phyloP scores from a whole-genome alignment of 2,329 filamentous ascomycete species.

The Fusarium avenaceum region DNA sequence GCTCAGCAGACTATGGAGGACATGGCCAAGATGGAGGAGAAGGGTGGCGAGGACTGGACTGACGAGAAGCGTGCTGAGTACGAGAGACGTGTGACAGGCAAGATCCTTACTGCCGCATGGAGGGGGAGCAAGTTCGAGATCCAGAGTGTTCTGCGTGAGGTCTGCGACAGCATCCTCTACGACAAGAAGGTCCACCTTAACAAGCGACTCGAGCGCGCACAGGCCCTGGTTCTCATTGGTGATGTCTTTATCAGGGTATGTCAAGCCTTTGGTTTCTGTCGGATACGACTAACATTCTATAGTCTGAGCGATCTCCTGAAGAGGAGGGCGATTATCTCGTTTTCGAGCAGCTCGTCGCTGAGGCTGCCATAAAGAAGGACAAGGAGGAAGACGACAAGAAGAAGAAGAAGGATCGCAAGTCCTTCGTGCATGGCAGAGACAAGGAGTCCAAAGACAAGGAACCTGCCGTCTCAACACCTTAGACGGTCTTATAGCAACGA shows the following conservation, averaged over 20 bases:
- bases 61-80: slow-evolving; percentile 97
- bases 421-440: slow-evolving; percentile 24
- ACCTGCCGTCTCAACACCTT: slow-evolving; percentile 9
- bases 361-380: slow-evolving; percentile 95
- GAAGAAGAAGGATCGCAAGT: slow-evolving; percentile 69
- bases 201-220: slow-evolving; percentile 91
- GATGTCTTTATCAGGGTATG: slow-evolving; percentile 89
- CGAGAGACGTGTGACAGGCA: slow-evolving; percentile 94
- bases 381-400: slow-evolving; percentile 71
- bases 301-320: slow-evolving; percentile 91
- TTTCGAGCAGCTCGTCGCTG: slow-evolving; percentile 97
- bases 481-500: neutral
- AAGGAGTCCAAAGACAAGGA: slow-evolving; percentile 36
- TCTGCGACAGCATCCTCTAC: slow-evolving; percentile 89
- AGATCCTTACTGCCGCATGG: slow-evolving; percentile 98
- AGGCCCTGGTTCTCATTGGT: slow-evolving; percentile 88
- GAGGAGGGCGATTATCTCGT: slow-evolving; percentile 99
- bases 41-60: slow-evolving; percentile 96
- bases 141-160: slow-evolving; percentile 92
- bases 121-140: slow-evolving; percentile 98
- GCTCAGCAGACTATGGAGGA: slow-evolving; percentile 99
- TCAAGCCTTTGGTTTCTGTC: neutral
- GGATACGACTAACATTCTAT: slow-evolving; percentile 19
- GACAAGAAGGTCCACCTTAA: slow-evolving; percentile 81
- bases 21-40: slow-evolving; percentile 96